Evolutionary conservation across 2,329 filamentous ascomycete genomes (phyloP).

Genomic region (Ophidiomyces ophidiicola): DNA sequence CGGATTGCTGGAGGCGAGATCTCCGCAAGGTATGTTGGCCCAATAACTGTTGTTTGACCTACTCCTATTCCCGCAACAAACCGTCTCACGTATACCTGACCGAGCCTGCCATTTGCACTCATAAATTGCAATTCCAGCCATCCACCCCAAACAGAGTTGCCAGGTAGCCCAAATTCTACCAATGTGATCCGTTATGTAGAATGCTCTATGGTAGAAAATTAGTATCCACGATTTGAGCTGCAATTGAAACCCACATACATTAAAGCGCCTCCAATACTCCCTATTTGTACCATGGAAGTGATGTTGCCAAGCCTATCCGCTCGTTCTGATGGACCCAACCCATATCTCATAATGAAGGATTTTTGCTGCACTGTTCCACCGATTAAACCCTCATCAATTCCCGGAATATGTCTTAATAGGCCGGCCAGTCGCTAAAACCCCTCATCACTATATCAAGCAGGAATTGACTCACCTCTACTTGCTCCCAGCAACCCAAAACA

Average conservation of each 20-base stretch:
- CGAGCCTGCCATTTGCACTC: slow-evolving; percentile 27
- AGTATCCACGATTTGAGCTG: neutral
- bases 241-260: slow-evolving; percentile 30
- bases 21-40: slow-evolving; percentile 61
- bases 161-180: slow-evolving; percentile 31
- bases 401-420: slow-evolving; percentile 5
- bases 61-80: slow-evolving; percentile 35
- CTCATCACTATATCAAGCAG: neutral
- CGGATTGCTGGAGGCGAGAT: slow-evolving; percentile 56
- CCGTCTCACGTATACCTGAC: slow-evolving; percentile 34
- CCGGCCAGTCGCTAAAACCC: neutral
- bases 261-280: slow-evolving; percentile 58
- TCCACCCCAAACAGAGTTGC: slow-evolving; percentile 33
- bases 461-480: slow-evolving; percentile 45
- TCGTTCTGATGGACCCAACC: slow-evolving; percentile 42
- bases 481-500: slow-evolving; percentile 65
- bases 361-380: slow-evolving; percentile 57
- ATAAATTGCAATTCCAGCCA: slow-evolving; percentile 35
- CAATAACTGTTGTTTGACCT: slow-evolving; percentile 34
- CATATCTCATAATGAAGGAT: slow-evolving; percentile 49
- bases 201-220: slow-evolving; percentile 31
- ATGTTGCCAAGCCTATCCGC: slow-evolving; percentile 65
- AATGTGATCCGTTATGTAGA: slow-evolving; percentile 38
- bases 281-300: slow-evolving; percentile 70
- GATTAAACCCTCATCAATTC: slow-evolving; percentile 67